A percentile compares a stretch with the other conserved stretches of the same genome.
Evolutionary conservation across 495 filamentous ascomycete species (phyloP).

Genomic region (Penicillium waksmanii): DNA sequence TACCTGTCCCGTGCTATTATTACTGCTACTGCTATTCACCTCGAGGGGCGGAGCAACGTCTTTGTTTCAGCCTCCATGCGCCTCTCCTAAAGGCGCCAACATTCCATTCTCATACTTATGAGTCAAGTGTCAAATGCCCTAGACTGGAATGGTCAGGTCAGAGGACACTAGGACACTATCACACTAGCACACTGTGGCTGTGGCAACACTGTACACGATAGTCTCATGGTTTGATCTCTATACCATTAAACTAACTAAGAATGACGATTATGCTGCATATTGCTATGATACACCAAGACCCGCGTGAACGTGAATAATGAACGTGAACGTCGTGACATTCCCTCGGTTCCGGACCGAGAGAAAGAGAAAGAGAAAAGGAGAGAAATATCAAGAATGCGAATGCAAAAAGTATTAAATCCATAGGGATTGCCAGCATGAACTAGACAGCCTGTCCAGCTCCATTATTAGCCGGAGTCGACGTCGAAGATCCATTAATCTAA

Average conservation of each 20-base stretch:
- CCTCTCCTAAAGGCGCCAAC: background rate
- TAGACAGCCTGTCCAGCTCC: too few relatives aligned
- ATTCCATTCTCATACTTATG: background rate
- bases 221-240: too few relatives aligned
- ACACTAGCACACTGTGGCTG: too few relatives aligned
- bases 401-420: background rate
- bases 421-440: background rate
- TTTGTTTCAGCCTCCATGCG: conserved; percentile 14
- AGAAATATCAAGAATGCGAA: background rate
- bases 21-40: too few relatives aligned
- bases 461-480: too few relatives aligned
- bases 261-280: background rate
- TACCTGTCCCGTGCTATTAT: too few relatives aligned
- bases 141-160: too few relatives aligned
- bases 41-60: background rate
- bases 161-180: too few relatives aligned
- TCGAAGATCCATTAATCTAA: background rate
- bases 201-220: too few relatives aligned
- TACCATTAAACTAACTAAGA: background rate
- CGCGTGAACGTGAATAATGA: conserved; percentile 6
- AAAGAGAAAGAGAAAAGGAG: conserved; percentile 7
- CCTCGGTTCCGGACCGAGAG: conserved; percentile 28
- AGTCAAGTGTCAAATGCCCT: background rate
- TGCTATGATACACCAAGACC: conserved; percentile 12
- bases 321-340: conserved; percentile 25